A percentile compares a stretch with the other conserved stretches of the same genome.
Evolutionary conservation across 306 rosid genomes (phyloP).

Genomic region (Ormosia semicastrata): DNA sequence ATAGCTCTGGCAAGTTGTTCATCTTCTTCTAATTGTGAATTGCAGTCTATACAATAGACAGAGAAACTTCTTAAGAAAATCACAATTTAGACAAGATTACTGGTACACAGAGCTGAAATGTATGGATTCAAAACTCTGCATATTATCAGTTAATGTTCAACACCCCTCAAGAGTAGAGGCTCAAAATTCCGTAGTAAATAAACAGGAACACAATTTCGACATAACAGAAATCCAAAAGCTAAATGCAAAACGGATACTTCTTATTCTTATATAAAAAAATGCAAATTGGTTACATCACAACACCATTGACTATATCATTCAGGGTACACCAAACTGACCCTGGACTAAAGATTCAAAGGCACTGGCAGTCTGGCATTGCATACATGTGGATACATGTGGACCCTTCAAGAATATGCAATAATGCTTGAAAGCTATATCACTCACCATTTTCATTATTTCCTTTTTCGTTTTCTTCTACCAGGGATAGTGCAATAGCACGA

Average conservation of each 20-base stretch:
- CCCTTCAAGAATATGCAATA: neutral
- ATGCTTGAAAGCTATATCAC: slow-evolving; percentile 30
- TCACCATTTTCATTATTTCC: slow-evolving; percentile 63
- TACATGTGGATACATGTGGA: neutral
- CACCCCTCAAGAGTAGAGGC: slow-evolving; percentile 3
- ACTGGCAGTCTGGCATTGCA: neutral
- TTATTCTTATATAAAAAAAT: neutral
- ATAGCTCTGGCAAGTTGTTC: slow-evolving; percentile 81
- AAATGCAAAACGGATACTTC: neutral
- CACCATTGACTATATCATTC: neutral
- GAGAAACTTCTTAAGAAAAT: neutral
- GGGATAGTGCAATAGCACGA: slow-evolving; percentile 85
- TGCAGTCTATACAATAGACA: slow-evolving; percentile 31
- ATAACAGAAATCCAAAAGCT: neutral
- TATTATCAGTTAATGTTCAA: neutral
- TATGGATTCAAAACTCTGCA: neutral
- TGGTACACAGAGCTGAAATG: neutral
- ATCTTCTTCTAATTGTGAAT: slow-evolving; percentile 74
- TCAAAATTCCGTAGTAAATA: neutral
- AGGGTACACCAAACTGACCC: too few relatives aligned
- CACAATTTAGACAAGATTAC: neutral
- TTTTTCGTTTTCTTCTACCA: slow-evolving; percentile 62
- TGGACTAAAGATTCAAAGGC: neutral
- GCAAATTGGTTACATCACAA: neutral
- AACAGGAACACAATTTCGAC: neutral